Evolutionary conservation across 495 filamentous ascomycete genomes (phyloP).

Genomic region (Aspergillus asperescens): DNA sequence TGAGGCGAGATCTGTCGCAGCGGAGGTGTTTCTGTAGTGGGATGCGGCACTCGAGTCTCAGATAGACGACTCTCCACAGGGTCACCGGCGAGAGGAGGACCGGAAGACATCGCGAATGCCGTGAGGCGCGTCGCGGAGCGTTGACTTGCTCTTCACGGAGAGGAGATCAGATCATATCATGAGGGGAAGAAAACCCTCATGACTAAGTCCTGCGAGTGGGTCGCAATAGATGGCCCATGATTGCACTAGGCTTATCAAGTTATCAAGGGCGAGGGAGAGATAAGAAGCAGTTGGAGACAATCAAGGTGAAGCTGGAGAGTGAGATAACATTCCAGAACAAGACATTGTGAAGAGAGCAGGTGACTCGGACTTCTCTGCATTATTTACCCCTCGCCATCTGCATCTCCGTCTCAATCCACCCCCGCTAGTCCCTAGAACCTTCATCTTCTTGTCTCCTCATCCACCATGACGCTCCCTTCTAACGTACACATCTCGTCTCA

Average conservation of each 20-base stretch:
- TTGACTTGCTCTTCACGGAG: not conserved
- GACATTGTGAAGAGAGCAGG: constrained; percentile 7
- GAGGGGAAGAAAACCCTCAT: constrained; percentile 5
- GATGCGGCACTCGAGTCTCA: constrained; percentile 13
- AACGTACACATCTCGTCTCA: constrained; percentile 76
- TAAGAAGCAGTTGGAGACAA: constrained; percentile 2
- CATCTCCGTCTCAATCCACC: not conserved
- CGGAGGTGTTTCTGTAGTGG: constrained; percentile 10
- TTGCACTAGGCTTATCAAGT: constrained; percentile 7
- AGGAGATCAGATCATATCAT: constrained; percentile 1
- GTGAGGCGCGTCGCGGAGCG: not conserved
- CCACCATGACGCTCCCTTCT: constrained; percentile 28
- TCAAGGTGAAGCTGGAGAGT: not conserved
- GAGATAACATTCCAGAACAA: not conserved
- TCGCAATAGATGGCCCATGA: not conserved
- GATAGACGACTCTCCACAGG: constrained; percentile 1
- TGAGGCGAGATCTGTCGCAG: constrained; percentile 15
- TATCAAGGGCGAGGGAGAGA: constrained; percentile 1
- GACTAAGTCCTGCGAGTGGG: constrained; percentile 5
- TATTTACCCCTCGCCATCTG: constrained; percentile 13
- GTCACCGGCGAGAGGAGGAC: not conserved
- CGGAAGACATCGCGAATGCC: constrained; percentile 1
- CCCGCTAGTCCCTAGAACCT: constrained; percentile 10
- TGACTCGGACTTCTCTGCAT: constrained; percentile 11
- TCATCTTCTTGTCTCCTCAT: not conserved